Evolutionary conservation across 441 rosid species (phyloP).

Genomic region (Aquilaria agallochum): DNA sequence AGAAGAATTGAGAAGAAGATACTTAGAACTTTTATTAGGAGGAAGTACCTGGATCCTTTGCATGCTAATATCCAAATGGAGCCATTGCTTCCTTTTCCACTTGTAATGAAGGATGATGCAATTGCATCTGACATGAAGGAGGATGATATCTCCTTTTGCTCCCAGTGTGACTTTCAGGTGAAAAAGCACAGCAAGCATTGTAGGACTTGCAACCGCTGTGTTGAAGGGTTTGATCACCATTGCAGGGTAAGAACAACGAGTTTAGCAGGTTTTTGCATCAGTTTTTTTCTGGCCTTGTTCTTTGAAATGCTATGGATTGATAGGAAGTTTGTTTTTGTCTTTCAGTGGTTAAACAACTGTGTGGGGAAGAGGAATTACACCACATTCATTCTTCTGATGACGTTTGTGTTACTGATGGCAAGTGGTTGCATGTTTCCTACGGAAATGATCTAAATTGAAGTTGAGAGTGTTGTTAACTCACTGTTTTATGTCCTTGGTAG

Average conservation of each 20-base stretch:
- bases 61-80: conserved; percentile 55
- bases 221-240: conserved; percentile 99
- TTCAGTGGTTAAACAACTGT: conserved; percentile 97
- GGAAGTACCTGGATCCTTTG: conserved; percentile 87
- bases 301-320: conserved; percentile 3
- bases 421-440: conserved; percentile 18
- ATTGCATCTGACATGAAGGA: conserved; percentile 65
- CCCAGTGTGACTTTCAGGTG: conserved; percentile 86
- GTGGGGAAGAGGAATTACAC: conserved; percentile 92
- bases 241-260: conserved; percentile 62
- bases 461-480: too few relatives aligned
- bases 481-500: too few relatives aligned
- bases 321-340: conserved; percentile 11
- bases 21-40: conserved; percentile 65
- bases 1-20: conserved; percentile 86
- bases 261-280: neutral
- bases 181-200: conserved; percentile 96
- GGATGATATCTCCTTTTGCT: conserved; percentile 81
- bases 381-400: conserved; percentile 80
- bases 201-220: conserved; percentile 89
- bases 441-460: too few relatives aligned
- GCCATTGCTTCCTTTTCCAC: conserved; percentile 84
- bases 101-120: conserved; percentile 68
- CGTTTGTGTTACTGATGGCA: conserved; percentile 80
- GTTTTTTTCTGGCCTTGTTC: neutral